Evolutionary conservation across 805 yeast species (phyloP), one percentile per base, ranked within the genome.

Genomic region (Kazachstania psychrophila): DNA sequence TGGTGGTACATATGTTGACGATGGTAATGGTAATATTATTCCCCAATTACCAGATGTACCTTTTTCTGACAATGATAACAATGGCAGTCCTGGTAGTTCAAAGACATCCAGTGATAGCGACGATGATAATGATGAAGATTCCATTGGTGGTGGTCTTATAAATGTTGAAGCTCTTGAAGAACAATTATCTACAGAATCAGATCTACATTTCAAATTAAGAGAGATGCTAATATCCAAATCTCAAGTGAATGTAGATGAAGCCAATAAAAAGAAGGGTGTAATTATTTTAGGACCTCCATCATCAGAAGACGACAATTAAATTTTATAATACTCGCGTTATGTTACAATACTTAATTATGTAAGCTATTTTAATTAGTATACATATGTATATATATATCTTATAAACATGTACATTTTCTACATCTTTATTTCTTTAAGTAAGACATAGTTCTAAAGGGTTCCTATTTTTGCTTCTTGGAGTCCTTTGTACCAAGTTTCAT

Each of bases 231-330:
- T 56, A 12, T 44, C 47, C 9, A 41, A 47, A 34, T 38, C 56
- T 11, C 50, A 46, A 39, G 43, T 46, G 13, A 56, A 52, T 16
- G 49, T 60, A 6, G 58, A 54, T 32, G 41, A 40, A 19, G 41
- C 45, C 19, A 58, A 58, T 34, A 40, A 43, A 32, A 40, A 45
- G 20, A 56, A 58, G 19, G 63, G 63, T 14, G 63, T 58, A 1
- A 54, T 58, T 13, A 45, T 58, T 17, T 33, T 58, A 23, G 60
- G 59, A 5, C 58, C 57, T 22, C 49, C 60, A 10, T 33, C 49
- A n/a, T 11, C 16, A 9, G 3, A 12, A 29, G 11, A 9, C 23
- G 10, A 10, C 23, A 22, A 13, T 27, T 12, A 15, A 17, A 18
- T 17, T 29, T 5, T 12, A 16, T 29, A 12, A 5, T 18, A 18